These are phyloP conservation scores for Penicillium ochrochloron DNA, from an alignment of 495 filamentous ascomycete genomes.

Conservation along the genomic window DNA sequence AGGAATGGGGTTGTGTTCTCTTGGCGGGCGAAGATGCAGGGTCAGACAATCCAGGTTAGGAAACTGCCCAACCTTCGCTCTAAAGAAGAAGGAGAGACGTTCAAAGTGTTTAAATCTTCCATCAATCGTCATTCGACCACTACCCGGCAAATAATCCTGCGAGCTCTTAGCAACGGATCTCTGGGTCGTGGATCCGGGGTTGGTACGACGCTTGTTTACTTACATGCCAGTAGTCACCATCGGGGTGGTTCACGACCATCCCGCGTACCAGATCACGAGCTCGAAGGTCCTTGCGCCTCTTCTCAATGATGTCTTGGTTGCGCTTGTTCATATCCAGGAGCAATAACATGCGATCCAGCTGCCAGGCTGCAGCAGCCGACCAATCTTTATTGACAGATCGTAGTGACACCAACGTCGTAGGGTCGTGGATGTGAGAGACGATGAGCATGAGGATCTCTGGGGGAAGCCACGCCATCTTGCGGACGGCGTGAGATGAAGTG, in stretches of 20 bases:
- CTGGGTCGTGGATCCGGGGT: background rate
- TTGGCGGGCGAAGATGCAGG: background rate
- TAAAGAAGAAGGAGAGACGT: background rate
- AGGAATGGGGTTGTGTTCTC: background rate
- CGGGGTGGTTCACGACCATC: background rate
- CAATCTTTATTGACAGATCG: background rate
- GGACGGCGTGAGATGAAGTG: background rate
- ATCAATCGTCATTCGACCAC: background rate
- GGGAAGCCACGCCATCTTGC: background rate
- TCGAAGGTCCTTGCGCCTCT: background rate
- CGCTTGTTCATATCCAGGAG: background rate
- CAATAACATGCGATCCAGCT: background rate
- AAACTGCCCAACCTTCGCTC: conserved; percentile 5
- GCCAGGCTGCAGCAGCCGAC: background rate
- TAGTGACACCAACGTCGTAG: background rate
- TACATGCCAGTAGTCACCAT: conserved; percentile 4
- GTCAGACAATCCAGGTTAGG: background rate
- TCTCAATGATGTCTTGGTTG: background rate
- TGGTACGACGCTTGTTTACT: background rate
- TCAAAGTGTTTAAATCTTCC: background rate
- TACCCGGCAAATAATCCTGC: background rate
- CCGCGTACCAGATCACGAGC: background rate
- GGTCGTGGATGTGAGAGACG: background rate
- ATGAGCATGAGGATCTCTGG: background rate
- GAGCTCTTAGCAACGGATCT: background rate